A percentile compares a stretch with the other conserved stretches of the same genome.
These are phyloP conservation scores for Pythium phragmiticola DNA, from an alignment of 352 stramenopile species.

Conservation along the genomic window DNA sequence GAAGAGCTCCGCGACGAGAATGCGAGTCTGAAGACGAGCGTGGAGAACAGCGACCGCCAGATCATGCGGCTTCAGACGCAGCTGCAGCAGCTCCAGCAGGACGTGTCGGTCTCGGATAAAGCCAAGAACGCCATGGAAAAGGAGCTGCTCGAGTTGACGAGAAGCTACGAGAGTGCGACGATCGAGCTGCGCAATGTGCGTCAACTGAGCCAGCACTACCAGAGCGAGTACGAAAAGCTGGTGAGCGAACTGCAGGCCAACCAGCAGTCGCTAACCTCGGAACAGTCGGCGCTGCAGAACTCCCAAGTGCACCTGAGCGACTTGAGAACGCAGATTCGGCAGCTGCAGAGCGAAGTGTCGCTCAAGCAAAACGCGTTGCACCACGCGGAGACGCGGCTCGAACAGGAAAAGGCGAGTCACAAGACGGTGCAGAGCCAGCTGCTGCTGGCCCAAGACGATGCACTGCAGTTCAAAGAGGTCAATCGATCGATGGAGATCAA, in stretches of 20 bases:
- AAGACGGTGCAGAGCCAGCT: conserved; percentile 61
- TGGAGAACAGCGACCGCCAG: conserved; percentile 47
- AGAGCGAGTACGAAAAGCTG: conserved; percentile 75
- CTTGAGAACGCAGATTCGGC: conserved; percentile 55
- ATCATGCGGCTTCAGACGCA: conserved; percentile 50
- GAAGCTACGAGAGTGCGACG: conserved; percentile 52
- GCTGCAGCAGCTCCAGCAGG: conserved; percentile 46
- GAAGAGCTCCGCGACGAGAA: conserved; percentile 74
- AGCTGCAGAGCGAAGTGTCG: conserved; percentile 63
- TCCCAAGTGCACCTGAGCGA: conserved; percentile 56
- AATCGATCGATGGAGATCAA: conserved; percentile 53
- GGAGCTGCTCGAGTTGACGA: conserved; percentile 47
- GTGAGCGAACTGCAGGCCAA: conserved; percentile 58
- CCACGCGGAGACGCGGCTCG: conserved; percentile 61
- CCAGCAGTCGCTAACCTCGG: conserved; percentile 58
- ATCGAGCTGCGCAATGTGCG: conserved; percentile 57
- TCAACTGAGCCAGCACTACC: conserved; percentile 63
- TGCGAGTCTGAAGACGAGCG: conserved; percentile 47
- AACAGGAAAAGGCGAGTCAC: conserved; percentile 62
- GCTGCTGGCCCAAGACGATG: conserved; percentile 56
- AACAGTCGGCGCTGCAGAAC: conserved; percentile 52
- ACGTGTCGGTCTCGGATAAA: conserved; percentile 33
- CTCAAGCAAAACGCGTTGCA: conserved; percentile 47
- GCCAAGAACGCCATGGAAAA: conserved; percentile 40
- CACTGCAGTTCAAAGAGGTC: conserved; percentile 51